These are phyloP conservation scores for Hysterangium stoloniferum DNA, from an alignment of 768 basidiomycete genomes.

Conservation along the genomic window DNA sequence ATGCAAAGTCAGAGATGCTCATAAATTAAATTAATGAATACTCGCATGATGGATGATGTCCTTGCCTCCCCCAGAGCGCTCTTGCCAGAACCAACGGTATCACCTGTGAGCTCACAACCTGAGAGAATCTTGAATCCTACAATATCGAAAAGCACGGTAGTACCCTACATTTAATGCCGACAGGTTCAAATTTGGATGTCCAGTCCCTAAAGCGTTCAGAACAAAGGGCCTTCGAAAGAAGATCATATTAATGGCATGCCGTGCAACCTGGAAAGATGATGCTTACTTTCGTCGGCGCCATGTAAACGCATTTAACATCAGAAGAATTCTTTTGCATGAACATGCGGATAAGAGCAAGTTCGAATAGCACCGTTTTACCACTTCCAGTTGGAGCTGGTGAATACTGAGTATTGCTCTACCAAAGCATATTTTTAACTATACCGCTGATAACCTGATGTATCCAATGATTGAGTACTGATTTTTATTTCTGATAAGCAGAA, in stretches of 20 bases:
- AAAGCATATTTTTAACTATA: slow-evolving; percentile 21
- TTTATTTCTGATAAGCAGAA: slow-evolving; percentile 12
- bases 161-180: slow-evolving; percentile 67
- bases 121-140: slow-evolving; percentile 8
- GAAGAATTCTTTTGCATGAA: slow-evolving; percentile 35
- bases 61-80: slow-evolving; percentile 69
- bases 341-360: slow-evolving; percentile 79
- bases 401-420: neutral
- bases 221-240: slow-evolving; percentile 63
- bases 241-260: neutral
- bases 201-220: slow-evolving; percentile 81
- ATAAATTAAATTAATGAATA: slow-evolving; percentile 4
- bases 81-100: slow-evolving; percentile 62
- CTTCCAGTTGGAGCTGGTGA: slow-evolving; percentile 84
- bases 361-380: slow-evolving; percentile 94
- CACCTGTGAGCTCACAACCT: slow-evolving; percentile 92
- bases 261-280: neutral
- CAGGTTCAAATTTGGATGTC: slow-evolving; percentile 65
- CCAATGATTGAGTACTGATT: neutral
- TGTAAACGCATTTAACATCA: slow-evolving; percentile 70
- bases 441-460: slow-evolving; percentile 60
- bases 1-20: neutral
- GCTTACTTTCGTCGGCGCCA: slow-evolving; percentile 83
- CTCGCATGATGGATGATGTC: slow-evolving; percentile 72
- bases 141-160: slow-evolving; percentile 1